Evolutionary conservation across 306 rosid genomes (phyloP).

Genomic region (Gillenia trifoliata): DNA sequence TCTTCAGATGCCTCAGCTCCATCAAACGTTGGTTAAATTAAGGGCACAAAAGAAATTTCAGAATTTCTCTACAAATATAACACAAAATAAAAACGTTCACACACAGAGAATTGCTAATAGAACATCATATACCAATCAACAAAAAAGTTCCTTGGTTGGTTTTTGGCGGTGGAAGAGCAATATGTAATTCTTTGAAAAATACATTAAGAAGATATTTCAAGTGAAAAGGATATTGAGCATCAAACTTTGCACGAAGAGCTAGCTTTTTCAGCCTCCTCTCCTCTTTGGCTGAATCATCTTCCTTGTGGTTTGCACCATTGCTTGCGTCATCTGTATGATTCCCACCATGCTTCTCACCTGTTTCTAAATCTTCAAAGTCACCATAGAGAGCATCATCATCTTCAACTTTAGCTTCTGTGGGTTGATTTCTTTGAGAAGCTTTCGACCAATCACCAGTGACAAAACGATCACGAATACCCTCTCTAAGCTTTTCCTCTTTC

Average conservation of each 20-base stretch:
- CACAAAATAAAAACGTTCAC: background rate
- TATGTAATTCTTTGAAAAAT: background rate
- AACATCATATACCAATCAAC: background rate
- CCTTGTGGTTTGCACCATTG: constrained; percentile 27
- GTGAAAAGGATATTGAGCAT: constrained; percentile 77
- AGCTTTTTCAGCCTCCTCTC: constrained; percentile 75
- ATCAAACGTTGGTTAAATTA: constrained; percentile 55
- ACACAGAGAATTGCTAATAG: background rate
- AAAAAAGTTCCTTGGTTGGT: background rate
- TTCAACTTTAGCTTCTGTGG: constrained; percentile 27
- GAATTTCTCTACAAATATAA: background rate
- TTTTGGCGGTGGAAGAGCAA: background rate
- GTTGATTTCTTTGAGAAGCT: constrained; percentile 65
- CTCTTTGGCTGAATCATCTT: constrained; percentile 46
- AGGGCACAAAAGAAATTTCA: constrained; percentile 43
- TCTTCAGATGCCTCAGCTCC: constrained; percentile 56
- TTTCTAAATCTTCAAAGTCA: constrained; percentile 96
- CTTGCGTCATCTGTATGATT: constrained; percentile 24
- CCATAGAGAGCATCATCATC: constrained; percentile 56
- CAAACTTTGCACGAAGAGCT: constrained; percentile 82
- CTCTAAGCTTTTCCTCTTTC: constrained; percentile 42
- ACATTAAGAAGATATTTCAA: background rate
- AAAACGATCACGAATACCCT: constrained; percentile 65
- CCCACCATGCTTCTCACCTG: constrained; percentile 49
- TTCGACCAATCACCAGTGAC: constrained; percentile 89